These are phyloP conservation scores for Pterocarpus santalinus DNA, from an alignment of 306 rosid genomes.

Conservation along the genomic window DNA sequence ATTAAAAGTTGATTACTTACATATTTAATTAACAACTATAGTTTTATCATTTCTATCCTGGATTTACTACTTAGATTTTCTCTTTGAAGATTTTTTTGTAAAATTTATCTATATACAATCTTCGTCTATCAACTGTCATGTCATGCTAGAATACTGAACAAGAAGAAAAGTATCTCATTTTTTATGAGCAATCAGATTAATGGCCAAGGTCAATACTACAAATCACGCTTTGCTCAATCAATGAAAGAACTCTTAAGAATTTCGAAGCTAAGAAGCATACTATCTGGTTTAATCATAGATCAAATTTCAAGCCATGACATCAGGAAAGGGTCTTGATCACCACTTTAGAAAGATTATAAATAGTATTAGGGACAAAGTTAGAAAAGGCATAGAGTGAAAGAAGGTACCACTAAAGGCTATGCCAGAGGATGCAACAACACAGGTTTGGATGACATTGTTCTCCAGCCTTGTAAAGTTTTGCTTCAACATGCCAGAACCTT, in stretches of 20 bases:
- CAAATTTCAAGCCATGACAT: not conserved
- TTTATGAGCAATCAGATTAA: conserved; percentile 11
- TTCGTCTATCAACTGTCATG: not conserved
- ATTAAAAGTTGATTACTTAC: conserved; percentile 11
- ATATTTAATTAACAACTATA: conserved; percentile 7
- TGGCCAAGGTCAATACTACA: not conserved
- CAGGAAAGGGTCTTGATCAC: too few relatives aligned
- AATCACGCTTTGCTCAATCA: not conserved
- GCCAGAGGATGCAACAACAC: conserved; percentile 73
- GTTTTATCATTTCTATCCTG: not conserved
- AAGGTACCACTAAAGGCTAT: conserved; percentile 65
- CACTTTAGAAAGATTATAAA: too few relatives aligned
- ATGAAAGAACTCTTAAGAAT: not conserved
- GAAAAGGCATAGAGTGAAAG: not conserved
- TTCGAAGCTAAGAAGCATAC: conserved; percentile 5
- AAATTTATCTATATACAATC: not conserved
- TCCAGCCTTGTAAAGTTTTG: conserved; percentile 70
- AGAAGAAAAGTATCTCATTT: not conserved
- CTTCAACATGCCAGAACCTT: conserved; percentile 48
- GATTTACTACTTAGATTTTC: not conserved
- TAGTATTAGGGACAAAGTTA: not conserved
- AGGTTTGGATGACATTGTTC: conserved; percentile 69
- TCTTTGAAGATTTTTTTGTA: not conserved
- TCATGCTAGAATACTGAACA: not conserved
- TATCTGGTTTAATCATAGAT: not conserved